Evolutionary conservation across 371 early-diverging fungal genomes (phyloP).

Genomic region (Mucor circinelloides): DNA sequence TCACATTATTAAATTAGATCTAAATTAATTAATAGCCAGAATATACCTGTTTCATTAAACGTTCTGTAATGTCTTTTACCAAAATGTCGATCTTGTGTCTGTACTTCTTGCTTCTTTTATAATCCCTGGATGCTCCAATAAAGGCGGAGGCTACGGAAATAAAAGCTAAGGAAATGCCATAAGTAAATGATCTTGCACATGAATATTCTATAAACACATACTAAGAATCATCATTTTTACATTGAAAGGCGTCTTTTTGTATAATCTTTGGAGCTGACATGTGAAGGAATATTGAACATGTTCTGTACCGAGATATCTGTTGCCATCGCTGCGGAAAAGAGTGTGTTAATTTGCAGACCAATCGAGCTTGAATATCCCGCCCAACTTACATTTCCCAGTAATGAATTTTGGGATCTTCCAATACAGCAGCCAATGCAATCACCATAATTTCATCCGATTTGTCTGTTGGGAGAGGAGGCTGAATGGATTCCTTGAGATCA

Average conservation of each 20-base stretch:
- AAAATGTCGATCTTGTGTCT: slow-evolving; percentile 14
- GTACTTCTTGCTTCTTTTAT: slow-evolving; percentile 2
- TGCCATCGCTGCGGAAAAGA: background rate
- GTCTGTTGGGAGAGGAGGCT: background rate
- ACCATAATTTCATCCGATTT: slow-evolving; percentile 17
- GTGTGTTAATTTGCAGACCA: background rate
- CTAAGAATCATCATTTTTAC: slow-evolving; percentile 11
- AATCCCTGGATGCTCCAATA: slow-evolving; percentile 8
- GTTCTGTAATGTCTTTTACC: background rate
- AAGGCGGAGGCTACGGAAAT: slow-evolving; percentile 3
- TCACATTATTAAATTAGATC: background rate
- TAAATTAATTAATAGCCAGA: background rate
- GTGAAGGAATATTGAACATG: background rate
- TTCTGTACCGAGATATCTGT: slow-evolving; percentile 9
- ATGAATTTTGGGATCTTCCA: slow-evolving; percentile 18
- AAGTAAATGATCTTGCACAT: background rate
- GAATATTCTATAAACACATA: background rate
- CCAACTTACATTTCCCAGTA: slow-evolving; percentile 21
- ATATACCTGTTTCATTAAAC: slow-evolving; percentile 16
- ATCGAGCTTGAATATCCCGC: background rate
- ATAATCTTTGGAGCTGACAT: slow-evolving; percentile 7
- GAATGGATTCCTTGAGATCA: background rate
- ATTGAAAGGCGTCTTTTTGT: background rate
- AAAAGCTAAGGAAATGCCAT: background rate
- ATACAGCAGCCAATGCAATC: slow-evolving; percentile 10